Evolutionary conservation across 768 basidiomycete species (phyloP), one percentile per base, ranked within the genome.

Genomic region (Amanita pseudoporphyria): DNA sequence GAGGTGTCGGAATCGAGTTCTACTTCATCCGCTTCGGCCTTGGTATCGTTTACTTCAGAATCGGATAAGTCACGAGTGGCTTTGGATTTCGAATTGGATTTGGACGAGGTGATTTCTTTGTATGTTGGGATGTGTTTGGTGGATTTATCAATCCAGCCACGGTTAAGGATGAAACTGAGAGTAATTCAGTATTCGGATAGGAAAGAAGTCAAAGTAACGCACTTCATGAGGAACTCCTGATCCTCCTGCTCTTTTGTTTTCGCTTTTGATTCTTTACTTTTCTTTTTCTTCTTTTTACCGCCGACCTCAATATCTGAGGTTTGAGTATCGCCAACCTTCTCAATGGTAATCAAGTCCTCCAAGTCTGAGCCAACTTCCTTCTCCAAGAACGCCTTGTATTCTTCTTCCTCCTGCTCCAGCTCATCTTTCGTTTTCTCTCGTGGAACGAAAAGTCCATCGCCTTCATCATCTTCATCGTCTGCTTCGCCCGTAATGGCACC

Each of bases 111-210:
- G 19, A 96, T 71, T 63, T 97, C 92, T 32, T 77, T 67, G 62
- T 94, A 93, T 0, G 92, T 94, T 1, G 94, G 95, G 2, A 93
- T 69, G 49, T 81, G 83, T 12, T 77, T 72, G 18, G 76, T 68
- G 1, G 82, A 72, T 43, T 76, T 79, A 64, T 98, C 96, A 42
- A 99, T 82, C 96, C 96, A 99, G 1, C 95, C 96, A 24, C 96
- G 89, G 63, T 95, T 94, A 18, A 97, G 72, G 55, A 99, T 96
- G 64, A 96, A 99, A 64, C 94, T 97, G 58, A 1, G 45, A 9
- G 47, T 26, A 30, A 24, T 21, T 50, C 16, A 45, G 49, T 38
- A 5, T 47, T 40, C 36, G 14, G 18, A 38, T 18, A 12, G 46
- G 9, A 52, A 38, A 45, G 4, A 47, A 9, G 19, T 19, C 49